These are phyloP conservation scores for Seiridium unicorne DNA, from an alignment of 2,329 filamentous ascomycete genomes.

Conservation along the genomic window DNA sequence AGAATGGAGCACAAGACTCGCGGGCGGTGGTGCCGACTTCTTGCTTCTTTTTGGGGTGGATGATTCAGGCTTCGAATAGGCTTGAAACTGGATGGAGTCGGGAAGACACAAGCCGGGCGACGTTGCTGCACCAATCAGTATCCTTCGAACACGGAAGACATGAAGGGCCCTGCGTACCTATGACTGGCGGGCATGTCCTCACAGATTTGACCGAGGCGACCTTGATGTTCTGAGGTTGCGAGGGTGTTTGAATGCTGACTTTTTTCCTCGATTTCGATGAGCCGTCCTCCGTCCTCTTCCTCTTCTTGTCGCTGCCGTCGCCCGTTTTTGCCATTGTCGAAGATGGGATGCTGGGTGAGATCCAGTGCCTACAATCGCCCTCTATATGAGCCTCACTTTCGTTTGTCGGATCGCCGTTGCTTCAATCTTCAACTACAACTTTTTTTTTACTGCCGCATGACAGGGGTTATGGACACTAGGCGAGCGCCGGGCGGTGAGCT, in stretches of 20 bases:
- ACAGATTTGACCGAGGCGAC: constrained; percentile 45
- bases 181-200: constrained; percentile 49
- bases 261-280: constrained; percentile 48
- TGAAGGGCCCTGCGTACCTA: constrained; percentile 39
- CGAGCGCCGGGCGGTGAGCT: constrained; percentile 3
- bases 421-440: not conserved
- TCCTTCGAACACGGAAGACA: no score
- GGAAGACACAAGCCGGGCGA: constrained; percentile 38
- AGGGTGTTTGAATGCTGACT: constrained; percentile 42
- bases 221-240: constrained; percentile 34
- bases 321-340: constrained; percentile 29
- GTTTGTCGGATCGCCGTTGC: not conserved
- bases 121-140: constrained; percentile 27
- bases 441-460: constrained; percentile 7
- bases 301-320: constrained; percentile 45
- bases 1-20: constrained; percentile 58
- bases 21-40: constrained; percentile 32
- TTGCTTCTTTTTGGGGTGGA: constrained; percentile 37
- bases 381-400: not conserved
- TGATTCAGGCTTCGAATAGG: constrained; percentile 37
- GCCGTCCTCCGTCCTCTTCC: constrained; percentile 48
- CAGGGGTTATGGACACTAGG: not conserved
- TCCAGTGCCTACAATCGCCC: not conserved
- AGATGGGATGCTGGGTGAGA: not conserved
- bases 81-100: constrained; percentile 40